These are phyloP conservation scores for Clitopilus hobsonii DNA, from an alignment of 768 basidiomycete species.

Conservation along the genomic window DNA sequence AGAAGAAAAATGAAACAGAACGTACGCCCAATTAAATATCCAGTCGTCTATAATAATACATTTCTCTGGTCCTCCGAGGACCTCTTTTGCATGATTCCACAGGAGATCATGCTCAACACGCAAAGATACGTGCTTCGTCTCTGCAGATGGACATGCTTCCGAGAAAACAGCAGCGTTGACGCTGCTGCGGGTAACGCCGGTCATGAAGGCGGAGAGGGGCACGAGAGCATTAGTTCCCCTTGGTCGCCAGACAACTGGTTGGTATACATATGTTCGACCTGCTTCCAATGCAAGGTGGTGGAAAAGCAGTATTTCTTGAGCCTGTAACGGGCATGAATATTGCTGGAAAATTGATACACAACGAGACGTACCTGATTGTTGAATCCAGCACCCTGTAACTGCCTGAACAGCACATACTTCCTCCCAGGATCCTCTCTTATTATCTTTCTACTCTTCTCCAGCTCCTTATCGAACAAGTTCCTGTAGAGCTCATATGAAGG, in stretches of 20 bases:
- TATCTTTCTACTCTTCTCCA: slow-evolving; percentile 21
- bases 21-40: slow-evolving; percentile 40
- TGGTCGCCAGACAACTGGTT: slow-evolving; percentile 41
- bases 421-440: slow-evolving; percentile 16
- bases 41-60: slow-evolving; percentile 41
- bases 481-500: slow-evolving; percentile 37
- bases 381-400: slow-evolving; percentile 44
- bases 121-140: slow-evolving; percentile 30
- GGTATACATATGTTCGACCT: slow-evolving; percentile 37
- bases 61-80: slow-evolving; percentile 26
- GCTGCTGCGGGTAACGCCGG: slow-evolving; percentile 31
- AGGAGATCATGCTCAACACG: slow-evolving; percentile 18
- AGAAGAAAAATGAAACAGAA: slow-evolving; percentile 1
- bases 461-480: slow-evolving; percentile 23
- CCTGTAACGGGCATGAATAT: slow-evolving; percentile 20
- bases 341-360: background rate
- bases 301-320: slow-evolving; percentile 40
- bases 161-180: slow-evolving; percentile 31
- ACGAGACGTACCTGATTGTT: slow-evolving; percentile 35
- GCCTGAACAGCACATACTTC: slow-evolving; percentile 39
- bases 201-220: slow-evolving; percentile 39
- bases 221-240: slow-evolving; percentile 33
- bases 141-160: slow-evolving; percentile 33
- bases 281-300: slow-evolving; percentile 39
- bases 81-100: slow-evolving; percentile 32